Base-by-base conservation (phyloP, 2,329 filamentous ascomycete species). In the Aspergillus transmontanensis region DNA sequence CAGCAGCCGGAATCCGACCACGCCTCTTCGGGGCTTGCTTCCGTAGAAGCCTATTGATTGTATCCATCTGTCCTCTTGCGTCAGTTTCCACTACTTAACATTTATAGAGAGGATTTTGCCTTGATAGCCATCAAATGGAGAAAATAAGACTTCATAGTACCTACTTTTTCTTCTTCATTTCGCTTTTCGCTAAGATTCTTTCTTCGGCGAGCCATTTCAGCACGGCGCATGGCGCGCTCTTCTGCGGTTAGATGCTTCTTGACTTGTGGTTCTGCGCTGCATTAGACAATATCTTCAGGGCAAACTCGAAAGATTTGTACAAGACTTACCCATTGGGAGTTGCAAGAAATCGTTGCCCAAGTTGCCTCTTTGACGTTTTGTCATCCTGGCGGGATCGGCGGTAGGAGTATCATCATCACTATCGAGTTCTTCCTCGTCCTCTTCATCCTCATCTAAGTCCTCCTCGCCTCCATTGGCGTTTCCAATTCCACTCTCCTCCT, bases 111-210 rank as follows among this genome's bases (percentile, higher is more conserved):
- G 14, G 28, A 23, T 39, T 54, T 28, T 5, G 9, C 16, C 21
- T 39, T 28, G 32, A 21, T 39, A 23, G 14, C 4, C 28, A 39
- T 21, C 19, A 11, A 26, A 46, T n/a, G 7, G 19, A 1, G 30
- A 21, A 55, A 14, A 30, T 6, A 56, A 12, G 30, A 28, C 7
- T 23, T 11, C 21, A 6, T 5, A n/a, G 11, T 60, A 86, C 87
- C 34, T 72, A 89, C 89, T 84, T 92, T 92, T 76, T 92, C 90
- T 78, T 92, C 90, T 71, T 92, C 89, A 60, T 91, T 90, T n/a
- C 89, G 85, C 79, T 91, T 91, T 78, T 92, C 90, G 62, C 87
- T 90, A 36, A 92, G 81, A 67, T 92, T 91, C 79, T 92, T 92
- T 64, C 90, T 82, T 59, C 90, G 84, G 61, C 90, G 81, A 10